Conservation (phyloP, 2,329 filamentous ascomycete genomes). For the Corinectria fuckeliana region DNA sequence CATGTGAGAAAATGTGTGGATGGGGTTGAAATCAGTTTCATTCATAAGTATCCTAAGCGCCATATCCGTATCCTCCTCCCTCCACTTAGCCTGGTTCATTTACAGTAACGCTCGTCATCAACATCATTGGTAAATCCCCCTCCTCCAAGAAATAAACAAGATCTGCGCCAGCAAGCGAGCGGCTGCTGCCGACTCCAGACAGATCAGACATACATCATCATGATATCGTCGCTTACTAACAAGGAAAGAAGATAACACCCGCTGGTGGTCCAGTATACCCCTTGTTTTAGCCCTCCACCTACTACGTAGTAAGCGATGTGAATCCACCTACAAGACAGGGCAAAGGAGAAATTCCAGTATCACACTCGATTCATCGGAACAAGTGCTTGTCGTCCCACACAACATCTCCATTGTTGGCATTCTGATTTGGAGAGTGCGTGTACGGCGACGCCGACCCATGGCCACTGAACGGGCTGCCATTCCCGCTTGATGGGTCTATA, state of each 20-base stretch:
- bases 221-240: background rate
- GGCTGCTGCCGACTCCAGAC: background rate
- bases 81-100: background rate
- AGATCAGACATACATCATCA: slow-evolving; percentile 1
- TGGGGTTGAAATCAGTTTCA: background rate
- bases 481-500: slow-evolving; percentile 41
- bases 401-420: slow-evolving; percentile 30
- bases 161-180: background rate
- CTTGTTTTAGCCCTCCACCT: background rate
- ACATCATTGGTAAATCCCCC: slow-evolving; percentile 5
- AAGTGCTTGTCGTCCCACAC: slow-evolving; percentile 36
- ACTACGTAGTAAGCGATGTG: background rate
- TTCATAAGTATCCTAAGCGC: slow-evolving; percentile 4
- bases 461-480: slow-evolving; percentile 46
- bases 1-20: background rate
- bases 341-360: background rate
- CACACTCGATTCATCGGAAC: slow-evolving; percentile 13
- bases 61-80: background rate
- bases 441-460: slow-evolving; percentile 46
- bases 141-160: slow-evolving; percentile 2
- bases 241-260: background rate
- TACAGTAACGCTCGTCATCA: slow-evolving; percentile 13
- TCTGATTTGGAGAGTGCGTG: slow-evolving; percentile 43
- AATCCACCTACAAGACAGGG: background rate
- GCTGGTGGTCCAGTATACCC: background rate